These are phyloP conservation scores for Alternaria sp. DNA, from an alignment of 2,329 filamentous ascomycete genomes.

Conservation along the genomic window DNA sequence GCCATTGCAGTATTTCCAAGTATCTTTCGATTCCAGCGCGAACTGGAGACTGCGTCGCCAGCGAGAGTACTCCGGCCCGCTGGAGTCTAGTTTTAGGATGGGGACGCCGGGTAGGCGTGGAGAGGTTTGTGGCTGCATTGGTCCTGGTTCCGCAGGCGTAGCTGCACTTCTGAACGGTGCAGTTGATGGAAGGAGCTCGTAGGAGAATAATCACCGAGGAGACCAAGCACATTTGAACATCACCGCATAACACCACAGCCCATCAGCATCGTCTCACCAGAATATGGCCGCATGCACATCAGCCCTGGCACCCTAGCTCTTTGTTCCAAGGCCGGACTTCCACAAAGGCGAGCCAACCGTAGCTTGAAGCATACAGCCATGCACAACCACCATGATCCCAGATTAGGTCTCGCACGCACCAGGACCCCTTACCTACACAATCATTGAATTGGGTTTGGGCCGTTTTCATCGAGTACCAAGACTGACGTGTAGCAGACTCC, in stretches of 20 bases:
- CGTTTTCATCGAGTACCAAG: background rate
- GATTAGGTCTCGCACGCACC: slow-evolving; percentile 12
- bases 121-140: slow-evolving; percentile 29
- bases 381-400: slow-evolving; percentile 10
- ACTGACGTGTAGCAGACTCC: slow-evolving; percentile 19
- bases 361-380: slow-evolving; percentile 28
- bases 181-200: background rate
- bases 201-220: background rate
- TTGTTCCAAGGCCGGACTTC: slow-evolving; percentile 15
- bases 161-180: background rate
- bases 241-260: background rate
- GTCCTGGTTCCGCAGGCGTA: background rate
- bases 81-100: slow-evolving; percentile 32
- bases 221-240: slow-evolving; percentile 1
- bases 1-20: slow-evolving; percentile 45
- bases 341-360: slow-evolving; percentile 2
- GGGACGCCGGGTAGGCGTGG: slow-evolving; percentile 40
- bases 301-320: slow-evolving; percentile 2
- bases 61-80: slow-evolving; percentile 40
- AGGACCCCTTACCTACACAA: slow-evolving; percentile 15
- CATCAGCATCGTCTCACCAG: background rate
- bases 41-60: slow-evolving; percentile 43
- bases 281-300: background rate
- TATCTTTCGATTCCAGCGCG: slow-evolving; percentile 39
- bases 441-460: slow-evolving; percentile 7